Conservation (phyloP, 371 early-diverging fungal genomes). For the Zancudomyces culisetae region DNA sequence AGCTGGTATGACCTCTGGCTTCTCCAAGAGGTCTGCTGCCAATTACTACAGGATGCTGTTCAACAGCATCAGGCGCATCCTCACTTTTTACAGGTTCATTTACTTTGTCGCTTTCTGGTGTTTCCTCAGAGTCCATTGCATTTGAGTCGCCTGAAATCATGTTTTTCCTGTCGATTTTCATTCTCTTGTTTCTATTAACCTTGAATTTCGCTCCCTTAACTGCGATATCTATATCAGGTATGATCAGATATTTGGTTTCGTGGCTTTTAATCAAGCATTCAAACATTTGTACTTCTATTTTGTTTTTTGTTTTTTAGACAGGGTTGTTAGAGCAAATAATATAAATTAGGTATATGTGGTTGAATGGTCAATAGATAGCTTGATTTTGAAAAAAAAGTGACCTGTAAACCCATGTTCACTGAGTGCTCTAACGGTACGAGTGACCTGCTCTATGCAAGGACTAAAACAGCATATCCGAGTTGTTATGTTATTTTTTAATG, state of each 20-base stretch:
- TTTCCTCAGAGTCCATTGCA: conserved; percentile 4
- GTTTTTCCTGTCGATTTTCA: no score
- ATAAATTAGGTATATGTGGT: conserved; percentile 4
- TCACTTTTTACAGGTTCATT: neutral
- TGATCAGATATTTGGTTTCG: conserved; percentile 10
- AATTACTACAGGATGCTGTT: neutral
- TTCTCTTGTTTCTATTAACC: conserved; percentile 4
- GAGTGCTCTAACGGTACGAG: conserved; percentile 49
- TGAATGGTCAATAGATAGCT: no score
- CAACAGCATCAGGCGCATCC: conserved; percentile 5
- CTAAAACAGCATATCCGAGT: conserved; percentile 82
- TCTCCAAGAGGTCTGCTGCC: conserved; percentile 10
- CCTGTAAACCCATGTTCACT: conserved; percentile 42
- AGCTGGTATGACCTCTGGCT: conserved; percentile 78
- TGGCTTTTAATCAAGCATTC: conserved; percentile 19
- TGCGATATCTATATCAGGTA: conserved; percentile 19
- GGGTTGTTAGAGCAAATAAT: conserved; percentile 7
- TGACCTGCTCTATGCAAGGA: conserved; percentile 92
- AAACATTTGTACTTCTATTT: conserved; percentile 25
- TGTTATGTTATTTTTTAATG: conserved; percentile 53
- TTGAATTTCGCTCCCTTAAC: conserved; percentile 14
- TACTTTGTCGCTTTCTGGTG: neutral
- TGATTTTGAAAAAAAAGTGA: no score
- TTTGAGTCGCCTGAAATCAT: no score
- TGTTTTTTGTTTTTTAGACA: conserved; percentile 11